These are phyloP conservation scores for Neohortaea acidophila DNA, from an alignment of 495 filamentous ascomycete genomes.

Conservation along the genomic window DNA sequence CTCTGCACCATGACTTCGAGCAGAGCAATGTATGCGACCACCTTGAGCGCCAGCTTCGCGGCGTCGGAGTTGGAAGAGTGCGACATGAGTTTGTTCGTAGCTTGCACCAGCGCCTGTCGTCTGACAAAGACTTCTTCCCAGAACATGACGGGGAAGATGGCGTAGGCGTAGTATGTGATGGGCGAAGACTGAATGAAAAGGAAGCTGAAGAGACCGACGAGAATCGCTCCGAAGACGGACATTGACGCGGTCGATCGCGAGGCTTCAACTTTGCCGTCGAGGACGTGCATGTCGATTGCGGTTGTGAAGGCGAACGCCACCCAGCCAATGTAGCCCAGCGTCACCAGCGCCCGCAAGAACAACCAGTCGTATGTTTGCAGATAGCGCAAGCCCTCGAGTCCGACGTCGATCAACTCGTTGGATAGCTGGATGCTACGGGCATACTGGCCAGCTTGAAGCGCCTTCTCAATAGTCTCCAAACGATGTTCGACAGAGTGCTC, in stretches of 20 bases:
- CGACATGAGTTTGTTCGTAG: conserved; percentile 51
- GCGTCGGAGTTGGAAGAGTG: conserved; percentile 34
- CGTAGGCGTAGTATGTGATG: conserved; percentile 81
- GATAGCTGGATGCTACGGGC: conserved; percentile 64
- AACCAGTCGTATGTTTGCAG: conserved; percentile 96
- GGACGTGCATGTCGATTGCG: conserved; percentile 76
- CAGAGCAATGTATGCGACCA: conserved; percentile 50
- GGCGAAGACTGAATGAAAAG: conserved; percentile 68
- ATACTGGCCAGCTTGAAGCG: conserved; percentile 51
- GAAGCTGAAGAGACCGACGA: conserved; percentile 59
- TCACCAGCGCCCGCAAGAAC: conserved; percentile 86
- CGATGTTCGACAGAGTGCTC: conserved; percentile 50
- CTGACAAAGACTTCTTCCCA: conserved; percentile 93
- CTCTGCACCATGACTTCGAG: conserved; percentile 74
- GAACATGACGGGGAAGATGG: conserved; percentile 79
- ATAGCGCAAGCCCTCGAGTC: conserved; percentile 77
- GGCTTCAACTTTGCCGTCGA: conserved; percentile 54
- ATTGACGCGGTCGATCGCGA: conserved; percentile 46
- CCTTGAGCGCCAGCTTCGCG: conserved; percentile 46
- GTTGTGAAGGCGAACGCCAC: conserved; percentile 88
- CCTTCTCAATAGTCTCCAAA: conserved; percentile 46
- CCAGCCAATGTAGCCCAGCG: conserved; percentile 90
- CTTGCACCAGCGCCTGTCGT: conserved; percentile 50
- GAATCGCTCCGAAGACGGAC: conserved; percentile 57
- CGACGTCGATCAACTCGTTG: conserved; percentile 56